Conservation (phyloP, 345 rosid genomes). For the Salix viminalis region DNA sequence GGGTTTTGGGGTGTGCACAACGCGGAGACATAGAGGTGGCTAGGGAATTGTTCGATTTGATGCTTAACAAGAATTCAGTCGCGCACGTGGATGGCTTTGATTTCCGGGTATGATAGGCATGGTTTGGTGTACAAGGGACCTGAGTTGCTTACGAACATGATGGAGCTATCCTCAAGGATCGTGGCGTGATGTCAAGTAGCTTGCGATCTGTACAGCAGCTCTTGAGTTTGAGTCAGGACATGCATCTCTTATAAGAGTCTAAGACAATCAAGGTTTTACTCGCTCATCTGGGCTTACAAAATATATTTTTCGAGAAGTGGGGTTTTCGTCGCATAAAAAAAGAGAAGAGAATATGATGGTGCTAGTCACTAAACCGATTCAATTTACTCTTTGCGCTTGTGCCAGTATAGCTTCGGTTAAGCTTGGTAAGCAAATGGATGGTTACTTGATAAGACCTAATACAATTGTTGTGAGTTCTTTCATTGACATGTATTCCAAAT, state of each 20-base stretch:
- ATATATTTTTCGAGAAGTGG: too few relatives aligned
- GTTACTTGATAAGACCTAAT: conserved; percentile 53
- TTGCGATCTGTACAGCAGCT: rapidly evolving
- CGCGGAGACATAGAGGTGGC: conserved; percentile 63
- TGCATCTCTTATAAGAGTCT: rapidly evolving
- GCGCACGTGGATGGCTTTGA: conserved; percentile 67
- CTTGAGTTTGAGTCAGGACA: too few relatives aligned
- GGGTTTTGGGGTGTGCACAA: conserved; percentile 69
- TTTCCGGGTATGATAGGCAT: conserved; percentile 65
- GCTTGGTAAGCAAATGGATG: conserved; percentile 71
- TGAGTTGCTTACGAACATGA: conserved; percentile 26
- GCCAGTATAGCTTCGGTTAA: conserved; percentile 57
- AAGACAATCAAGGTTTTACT: rapidly evolving
- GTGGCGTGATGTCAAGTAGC: too few relatives aligned
- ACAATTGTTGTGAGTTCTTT: conserved; percentile 65
- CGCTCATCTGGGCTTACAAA: rapidly evolving
- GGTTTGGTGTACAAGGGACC: conserved; percentile 49
- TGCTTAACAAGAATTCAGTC: conserved; percentile 61
- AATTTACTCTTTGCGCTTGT: conserved; percentile 76
- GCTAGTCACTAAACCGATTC: conserved; percentile 49
- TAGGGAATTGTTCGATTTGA: conserved; percentile 42
- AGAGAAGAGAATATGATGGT: conserved; percentile 36
- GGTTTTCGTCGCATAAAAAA: too few relatives aligned
- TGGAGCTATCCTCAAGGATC: too few relatives aligned
- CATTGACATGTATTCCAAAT: conserved; percentile 81